Base-by-base conservation (phyloP, 805 yeast genomes). In the Candida ulmi region DNA sequence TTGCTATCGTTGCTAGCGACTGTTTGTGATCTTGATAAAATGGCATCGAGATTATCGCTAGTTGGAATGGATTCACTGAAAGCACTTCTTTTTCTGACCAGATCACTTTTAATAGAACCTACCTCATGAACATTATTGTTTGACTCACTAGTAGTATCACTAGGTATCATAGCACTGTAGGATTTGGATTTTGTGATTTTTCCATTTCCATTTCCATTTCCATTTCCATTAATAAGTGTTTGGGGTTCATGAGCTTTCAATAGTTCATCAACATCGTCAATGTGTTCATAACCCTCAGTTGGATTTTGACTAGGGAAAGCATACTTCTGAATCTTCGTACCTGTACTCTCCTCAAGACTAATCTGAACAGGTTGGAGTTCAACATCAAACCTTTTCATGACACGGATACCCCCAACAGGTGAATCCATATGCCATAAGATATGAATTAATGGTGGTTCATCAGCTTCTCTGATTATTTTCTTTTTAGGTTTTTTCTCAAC, bases 331-430 rank as follows among this genome's bases (percentile, higher is more conserved):
- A 90, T 56, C 48, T 71, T 74, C 30, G 71, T 72, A 1, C 88
- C 82, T 0, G 90, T 76, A 1, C 63, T 66, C 46, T 83, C 84
- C 44, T 90, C 97, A 29, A 91, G 57, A 46, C 81, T 83, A 3
- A 91, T 50, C 43, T 76, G 77, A 44, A 90, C 51, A 1, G 96
- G 96, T 38, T 74, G 71, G 15, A 87, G 58, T 2, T 63, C 59
- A 16, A 86, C 66, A 28, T 75, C 75, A 18, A 87, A 80, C 37
- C 72, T 65, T 43, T 78, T 79, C 62, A 90, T 68, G 18, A 90
- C 80, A n/a, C 84, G 74, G 37, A 90, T 88, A 11, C 98, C 98
- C 25, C 96, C 98, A 40, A 91, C 83, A 0, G 95, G 88, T 39
- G 75, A 77, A 38, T 83, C 74, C 80, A 84, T 76, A n/a, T 77